Percentiles rank a stretch among this genome's conserved stretches.
Conservation (phyloP, 2,329 filamentous ascomycete species). For the Ophiocordyceps camponoti-rufipedis region DNA sequence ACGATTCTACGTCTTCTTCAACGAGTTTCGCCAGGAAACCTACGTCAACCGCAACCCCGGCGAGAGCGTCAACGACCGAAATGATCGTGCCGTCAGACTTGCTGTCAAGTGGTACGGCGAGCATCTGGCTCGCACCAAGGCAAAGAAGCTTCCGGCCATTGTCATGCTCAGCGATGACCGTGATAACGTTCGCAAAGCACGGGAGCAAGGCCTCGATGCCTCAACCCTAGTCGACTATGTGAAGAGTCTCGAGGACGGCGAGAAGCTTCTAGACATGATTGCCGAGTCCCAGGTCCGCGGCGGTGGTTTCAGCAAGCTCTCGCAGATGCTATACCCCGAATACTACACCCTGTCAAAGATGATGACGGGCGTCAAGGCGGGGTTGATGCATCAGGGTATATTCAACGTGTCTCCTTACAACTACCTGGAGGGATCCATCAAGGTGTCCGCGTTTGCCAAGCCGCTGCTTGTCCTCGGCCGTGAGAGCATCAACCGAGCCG, state of each 20-base stretch:
- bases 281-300: conserved; percentile 56
- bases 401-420: conserved; percentile 98
- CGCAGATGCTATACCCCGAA: conserved; percentile 67
- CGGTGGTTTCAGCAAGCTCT: conserved; percentile 42
- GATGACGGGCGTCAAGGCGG: conserved; percentile 82
- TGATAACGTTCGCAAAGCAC: conserved; percentile 70
- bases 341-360: conserved; percentile 80
- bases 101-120: conserved; percentile 82
- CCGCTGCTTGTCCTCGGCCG: conserved; percentile 73
- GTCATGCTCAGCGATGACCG: conserved; percentile 92
- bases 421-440: conserved; percentile 84
- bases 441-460: conserved; percentile 79
- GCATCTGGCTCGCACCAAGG: conserved; percentile 52
- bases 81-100: conserved; percentile 75
- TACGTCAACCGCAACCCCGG: conserved; percentile 56
- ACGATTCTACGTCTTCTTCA: conserved; percentile 97
- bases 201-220: conserved; percentile 53
- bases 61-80: conserved; percentile 90
- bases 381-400: conserved; percentile 78
- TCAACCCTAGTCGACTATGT: conserved; percentile 62
- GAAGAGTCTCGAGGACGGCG: conserved; percentile 63
- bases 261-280: conserved; percentile 83
- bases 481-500: conserved; percentile 88
- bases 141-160: conserved; percentile 48
- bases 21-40: conserved; percentile 89